Conservation (phyloP, 495 filamentous ascomycete species). For the Elaphomyces granulatus region DNA sequence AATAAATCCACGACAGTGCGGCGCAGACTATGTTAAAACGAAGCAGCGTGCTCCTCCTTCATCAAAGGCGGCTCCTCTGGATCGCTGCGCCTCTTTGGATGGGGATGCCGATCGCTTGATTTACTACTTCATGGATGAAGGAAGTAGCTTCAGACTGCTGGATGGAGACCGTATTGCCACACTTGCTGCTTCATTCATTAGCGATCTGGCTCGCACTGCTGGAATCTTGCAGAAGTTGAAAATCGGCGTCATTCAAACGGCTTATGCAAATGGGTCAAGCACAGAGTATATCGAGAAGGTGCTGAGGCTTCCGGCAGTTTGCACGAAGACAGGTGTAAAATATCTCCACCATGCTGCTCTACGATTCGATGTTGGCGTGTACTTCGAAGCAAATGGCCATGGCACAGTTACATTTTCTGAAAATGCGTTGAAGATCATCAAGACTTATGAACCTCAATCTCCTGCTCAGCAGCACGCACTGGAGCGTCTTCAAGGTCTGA, state of each 20-base stretch:
- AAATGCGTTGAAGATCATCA: slow-evolving; percentile 60
- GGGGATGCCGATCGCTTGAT: slow-evolving; percentile 92
- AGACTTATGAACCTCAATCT: slow-evolving; percentile 65
- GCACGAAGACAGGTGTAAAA: slow-evolving; percentile 93
- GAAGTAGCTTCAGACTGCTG: slow-evolving; percentile 71
- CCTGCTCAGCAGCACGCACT: slow-evolving; percentile 80
- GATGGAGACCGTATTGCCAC: slow-evolving; percentile 97
- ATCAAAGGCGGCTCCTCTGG: slow-evolving; percentile 57
- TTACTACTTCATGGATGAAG: slow-evolving; percentile 82
- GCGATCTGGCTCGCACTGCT: slow-evolving; percentile 65
- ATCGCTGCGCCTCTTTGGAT: slow-evolving; percentile 82
- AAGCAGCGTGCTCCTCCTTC: slow-evolving; percentile 79
- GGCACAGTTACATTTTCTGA: slow-evolving; percentile 91
- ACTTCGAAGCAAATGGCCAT: slow-evolving; percentile 97
- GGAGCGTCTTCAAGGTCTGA: slow-evolving; percentile 64
- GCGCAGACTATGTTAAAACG: slow-evolving; percentile 95
- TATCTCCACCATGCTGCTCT: slow-evolving; percentile 89
- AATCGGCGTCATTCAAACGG: slow-evolving; percentile 91
- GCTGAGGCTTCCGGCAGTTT: slow-evolving; percentile 78
- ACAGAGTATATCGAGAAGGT: slow-evolving; percentile 82
- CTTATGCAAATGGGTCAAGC: slow-evolving; percentile 93
- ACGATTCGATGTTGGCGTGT: slow-evolving; percentile 85
- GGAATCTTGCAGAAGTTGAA: slow-evolving; percentile 66
- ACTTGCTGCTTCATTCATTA: slow-evolving; percentile 85
- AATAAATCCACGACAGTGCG: slow-evolving; percentile 43